A percentile compares a stretch with the other conserved stretches of the same genome.
These are phyloP conservation scores for Xylaria cubensis DNA, from an alignment of 495 filamentous ascomycete species.

Conservation along the genomic window DNA sequence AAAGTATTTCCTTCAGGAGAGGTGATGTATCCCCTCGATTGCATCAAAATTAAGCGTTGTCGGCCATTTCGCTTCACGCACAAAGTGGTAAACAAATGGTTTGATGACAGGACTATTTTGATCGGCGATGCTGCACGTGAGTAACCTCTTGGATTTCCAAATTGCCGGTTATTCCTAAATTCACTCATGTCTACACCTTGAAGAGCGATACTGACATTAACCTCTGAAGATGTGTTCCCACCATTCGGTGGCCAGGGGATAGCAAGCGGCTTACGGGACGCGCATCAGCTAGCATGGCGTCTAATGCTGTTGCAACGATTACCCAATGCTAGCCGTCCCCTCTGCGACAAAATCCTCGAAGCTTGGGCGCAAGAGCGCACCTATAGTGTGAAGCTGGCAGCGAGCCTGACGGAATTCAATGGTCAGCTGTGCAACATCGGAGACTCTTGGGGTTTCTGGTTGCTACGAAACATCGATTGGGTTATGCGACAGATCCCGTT, in stretches of 20 bases:
- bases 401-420: conserved; percentile 36
- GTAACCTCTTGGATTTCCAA: neutral
- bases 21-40: conserved; percentile 55
- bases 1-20: conserved; percentile 31
- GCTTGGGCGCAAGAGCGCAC: conserved; percentile 39
- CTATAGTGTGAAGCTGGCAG: conserved; percentile 33
- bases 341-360: conserved; percentile 29
- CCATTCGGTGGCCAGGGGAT: conserved; percentile 64
- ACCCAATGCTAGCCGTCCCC: conserved; percentile 20
- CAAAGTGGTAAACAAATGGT: conserved; percentile 60
- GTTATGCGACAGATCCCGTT: conserved; percentile 26
- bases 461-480: conserved; percentile 29
- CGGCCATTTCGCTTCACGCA: conserved; percentile 56
- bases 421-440: conserved; percentile 38
- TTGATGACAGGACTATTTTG: conserved; percentile 50
- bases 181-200: neutral
- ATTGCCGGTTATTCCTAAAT: neutral
- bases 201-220: conserved; percentile 18
- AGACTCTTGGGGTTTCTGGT: conserved; percentile 28
- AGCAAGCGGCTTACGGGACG: conserved; percentile 52
- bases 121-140: conserved; percentile 57
- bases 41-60: conserved; percentile 57
- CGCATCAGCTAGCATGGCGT: conserved; percentile 54
- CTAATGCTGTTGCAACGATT: conserved; percentile 46
- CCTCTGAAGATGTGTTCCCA: conserved; percentile 55